Conservation (phyloP, 2,329 filamentous ascomycete species). For the Pseudopyricularia cyperi region DNA sequence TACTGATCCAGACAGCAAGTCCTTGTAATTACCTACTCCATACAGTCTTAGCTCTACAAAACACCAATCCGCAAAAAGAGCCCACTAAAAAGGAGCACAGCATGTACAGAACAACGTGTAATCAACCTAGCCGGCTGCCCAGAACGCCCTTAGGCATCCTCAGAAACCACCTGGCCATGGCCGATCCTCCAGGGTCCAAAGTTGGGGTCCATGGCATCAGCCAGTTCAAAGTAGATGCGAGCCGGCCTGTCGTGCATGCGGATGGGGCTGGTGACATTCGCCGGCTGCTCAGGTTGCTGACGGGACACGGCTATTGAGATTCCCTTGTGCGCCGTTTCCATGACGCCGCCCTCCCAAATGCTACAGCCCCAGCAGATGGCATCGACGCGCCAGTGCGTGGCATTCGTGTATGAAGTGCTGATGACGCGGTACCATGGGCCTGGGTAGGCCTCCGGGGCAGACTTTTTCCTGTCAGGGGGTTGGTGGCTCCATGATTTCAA, state of each 20-base stretch:
- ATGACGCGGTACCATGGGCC: constrained; percentile 20
- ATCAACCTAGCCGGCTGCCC: no score
- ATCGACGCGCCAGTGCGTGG: constrained; percentile 26
- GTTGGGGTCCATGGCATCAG: constrained; percentile 13
- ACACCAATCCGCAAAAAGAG: no score
- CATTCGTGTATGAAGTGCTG: constrained; percentile 19
- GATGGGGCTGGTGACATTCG: constrained; percentile 14
- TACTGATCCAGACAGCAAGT: no score
- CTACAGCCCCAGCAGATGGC: constrained; percentile 25
- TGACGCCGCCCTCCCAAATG: constrained; percentile 15
- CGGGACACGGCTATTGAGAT: constrained; percentile 13
- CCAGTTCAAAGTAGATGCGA: constrained; percentile 13
- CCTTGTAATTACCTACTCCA: no score
- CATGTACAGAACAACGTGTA: no score
- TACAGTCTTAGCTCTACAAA: no score
- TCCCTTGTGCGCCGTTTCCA: constrained; percentile 13
- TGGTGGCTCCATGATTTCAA: no score
- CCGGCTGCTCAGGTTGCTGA: constrained; percentile 10
- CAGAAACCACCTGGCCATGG: not conserved
- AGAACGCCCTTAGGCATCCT: no score
- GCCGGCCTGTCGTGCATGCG: constrained; percentile 14
- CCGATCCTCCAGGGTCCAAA: no score
- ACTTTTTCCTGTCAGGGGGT: not conserved
- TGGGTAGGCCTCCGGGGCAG: constrained; percentile 16
- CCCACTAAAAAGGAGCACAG: no score